These are phyloP conservation scores for Sugiyamaella japonica DNA, from an alignment of 1,139 yeast genomes.

Conservation along the genomic window DNA sequence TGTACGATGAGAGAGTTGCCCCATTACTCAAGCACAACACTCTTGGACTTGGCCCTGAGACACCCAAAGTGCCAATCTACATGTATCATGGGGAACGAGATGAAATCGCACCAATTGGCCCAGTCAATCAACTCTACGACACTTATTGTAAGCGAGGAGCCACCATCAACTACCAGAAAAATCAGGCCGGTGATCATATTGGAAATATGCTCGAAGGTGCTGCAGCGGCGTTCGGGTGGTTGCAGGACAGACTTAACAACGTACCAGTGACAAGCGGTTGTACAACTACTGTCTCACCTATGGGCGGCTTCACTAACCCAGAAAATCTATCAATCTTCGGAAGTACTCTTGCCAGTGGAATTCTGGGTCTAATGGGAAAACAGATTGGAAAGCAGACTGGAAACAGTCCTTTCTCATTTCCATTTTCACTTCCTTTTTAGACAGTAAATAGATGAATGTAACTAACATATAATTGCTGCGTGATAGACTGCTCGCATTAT, in stretches of 20 bases:
- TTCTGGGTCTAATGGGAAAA: neutral
- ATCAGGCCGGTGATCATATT: conserved; percentile 23
- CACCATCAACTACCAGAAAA: conserved; percentile 25
- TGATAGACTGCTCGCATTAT: too few species aligned
- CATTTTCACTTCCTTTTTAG: too few species aligned
- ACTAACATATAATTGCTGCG: too few species aligned
- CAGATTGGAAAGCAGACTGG: neutral
- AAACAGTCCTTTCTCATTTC: neutral
- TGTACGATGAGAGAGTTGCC: conserved; percentile 19
- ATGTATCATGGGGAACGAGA: conserved; percentile 37
- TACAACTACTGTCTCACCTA: neutral
- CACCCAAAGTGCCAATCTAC: conserved; percentile 32
- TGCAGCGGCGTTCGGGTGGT: conserved; percentile 24
- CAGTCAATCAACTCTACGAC: conserved; percentile 23
- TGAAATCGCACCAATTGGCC: conserved; percentile 29
- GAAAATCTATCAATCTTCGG: neutral
- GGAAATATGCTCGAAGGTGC: conserved; percentile 21
- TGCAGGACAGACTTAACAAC: conserved; percentile 6
- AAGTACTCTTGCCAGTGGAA: neutral
- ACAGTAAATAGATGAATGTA: too few species aligned
- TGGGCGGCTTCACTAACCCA: neutral
- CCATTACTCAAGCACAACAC: conserved; percentile 24
- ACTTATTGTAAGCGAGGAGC: conserved; percentile 32
- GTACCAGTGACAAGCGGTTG: neutral
- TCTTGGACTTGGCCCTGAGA: conserved; percentile 22